Evolutionary conservation across 1,284 basidiomycete genomes (phyloP), one percentile per base, ranked within the genome.

Genomic region (Sporisorium reilianum): DNA sequence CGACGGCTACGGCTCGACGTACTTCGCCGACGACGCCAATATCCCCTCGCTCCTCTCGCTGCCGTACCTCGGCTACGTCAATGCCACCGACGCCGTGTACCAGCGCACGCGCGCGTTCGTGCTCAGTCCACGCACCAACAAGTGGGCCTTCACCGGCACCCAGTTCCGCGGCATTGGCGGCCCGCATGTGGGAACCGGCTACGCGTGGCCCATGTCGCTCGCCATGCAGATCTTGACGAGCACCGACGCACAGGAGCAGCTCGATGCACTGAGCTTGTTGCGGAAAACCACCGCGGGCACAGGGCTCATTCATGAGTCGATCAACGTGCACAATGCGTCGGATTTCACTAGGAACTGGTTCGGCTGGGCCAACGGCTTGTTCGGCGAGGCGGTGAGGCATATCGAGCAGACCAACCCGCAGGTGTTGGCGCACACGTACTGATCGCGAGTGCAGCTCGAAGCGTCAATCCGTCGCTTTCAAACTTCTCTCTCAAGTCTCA

Each of bases 1-100:
- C 30, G 80, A 82, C 60, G 80, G 80, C 6, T 81, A 67, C 32
- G 79, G 78, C 22, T 61, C 56, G 10, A 23, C 20, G n/a, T 65
- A 67, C 52, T 75, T 76, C 20, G 77, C 77, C 62, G 80, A 82
- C 63, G 80, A 82, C 50, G 80, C 80, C 58, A 79, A 78, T 57
- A 49, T 82, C 0, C 80, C 80, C 18, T 78, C 71, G 0, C 65
- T 82, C 23, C 65, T 81, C 20, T 77, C 73, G 9, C 67, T 82
- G 11, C 80, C 80, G 0, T 79, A 77, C 48, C 60, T 82, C 10
- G 78, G 79, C 36, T 82, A 59, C 30, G 14, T 75, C 20, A 30
- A 66, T 11, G 30, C 61, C 12, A 50, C 48, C 16, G 70, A 77
- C 45, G 45, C 51, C 7, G 55, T 55, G n/a, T 82, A 82, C 49